phyloP scores from a whole-genome alignment of 768 basidiomycete species.

The Termitomyces sp. region DNA sequence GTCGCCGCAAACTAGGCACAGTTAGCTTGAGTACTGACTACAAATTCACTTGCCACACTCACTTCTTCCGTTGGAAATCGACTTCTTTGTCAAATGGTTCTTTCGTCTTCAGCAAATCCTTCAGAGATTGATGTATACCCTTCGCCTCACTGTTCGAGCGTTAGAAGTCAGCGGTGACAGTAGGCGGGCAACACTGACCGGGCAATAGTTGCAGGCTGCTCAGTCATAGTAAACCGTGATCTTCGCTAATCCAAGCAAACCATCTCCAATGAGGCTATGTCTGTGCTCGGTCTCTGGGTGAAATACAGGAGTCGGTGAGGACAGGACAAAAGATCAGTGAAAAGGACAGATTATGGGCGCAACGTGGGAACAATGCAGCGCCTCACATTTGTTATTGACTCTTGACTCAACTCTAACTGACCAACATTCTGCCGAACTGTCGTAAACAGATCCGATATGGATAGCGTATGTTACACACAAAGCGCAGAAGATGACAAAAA shows the following conservation, averaged over 20 bases:
- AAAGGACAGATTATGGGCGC: slow-evolving; percentile 14
- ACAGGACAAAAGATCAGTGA: slow-evolving; percentile 16
- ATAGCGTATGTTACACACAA: not conserved
- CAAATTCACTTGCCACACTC: slow-evolving; percentile 30
- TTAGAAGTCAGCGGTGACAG: slow-evolving; percentile 17
- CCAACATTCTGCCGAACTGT: slow-evolving; percentile 2
- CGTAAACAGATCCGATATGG: not conserved
- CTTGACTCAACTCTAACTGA: not conserved
- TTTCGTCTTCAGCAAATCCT: slow-evolving; percentile 69
- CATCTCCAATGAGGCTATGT: slow-evolving; percentile 29
- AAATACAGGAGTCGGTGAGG: slow-evolving; percentile 1
- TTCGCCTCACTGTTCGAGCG: slow-evolving; percentile 67
- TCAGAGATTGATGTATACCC: slow-evolving; percentile 68
- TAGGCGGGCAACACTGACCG: slow-evolving; percentile 33
- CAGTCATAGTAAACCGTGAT: slow-evolving; percentile 37
- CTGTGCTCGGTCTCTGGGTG: slow-evolving; percentile 8
- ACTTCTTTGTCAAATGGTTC: slow-evolving; percentile 85
- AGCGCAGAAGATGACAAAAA: not conserved
- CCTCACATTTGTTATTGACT: slow-evolving; percentile 1
- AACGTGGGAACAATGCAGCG: slow-evolving; percentile 23
- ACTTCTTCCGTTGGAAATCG: slow-evolving; percentile 87
- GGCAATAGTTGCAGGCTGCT: slow-evolving; percentile 43
- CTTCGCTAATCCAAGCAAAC: slow-evolving; percentile 24
- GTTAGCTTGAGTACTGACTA: slow-evolving; percentile 15
- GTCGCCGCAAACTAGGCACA: slow-evolving; percentile 58